phyloP scores from a whole-genome alignment of 1,139 yeast species.

The Hyphopichia fennica region DNA sequence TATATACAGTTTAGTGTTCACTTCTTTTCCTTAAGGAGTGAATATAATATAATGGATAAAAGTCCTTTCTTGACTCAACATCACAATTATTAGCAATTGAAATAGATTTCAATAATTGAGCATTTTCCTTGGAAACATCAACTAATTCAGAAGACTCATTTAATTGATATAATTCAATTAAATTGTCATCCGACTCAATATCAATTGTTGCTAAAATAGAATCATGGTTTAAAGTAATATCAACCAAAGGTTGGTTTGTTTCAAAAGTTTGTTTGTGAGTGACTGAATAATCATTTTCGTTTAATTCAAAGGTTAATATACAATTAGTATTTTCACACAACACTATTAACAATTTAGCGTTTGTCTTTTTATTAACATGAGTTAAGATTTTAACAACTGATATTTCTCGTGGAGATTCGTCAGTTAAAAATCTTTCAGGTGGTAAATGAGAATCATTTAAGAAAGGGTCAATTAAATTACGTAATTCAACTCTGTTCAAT shows the following conservation, averaged over 20 bases:
- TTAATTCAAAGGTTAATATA: conserved; percentile 43
- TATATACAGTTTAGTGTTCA: conserved; percentile 47
- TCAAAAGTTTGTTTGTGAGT: conserved; percentile 27
- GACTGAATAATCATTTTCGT: conserved; percentile 16
- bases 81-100: conserved; percentile 31
- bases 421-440: conserved; percentile 64
- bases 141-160: conserved; percentile 13
- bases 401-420: conserved; percentile 51
- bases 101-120: conserved; percentile 12
- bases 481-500: conserved; percentile 50
- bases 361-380: conserved; percentile 13
- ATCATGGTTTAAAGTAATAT: conserved; percentile 18
- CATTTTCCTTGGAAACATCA: conserved; percentile 5
- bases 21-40: conserved; percentile 77
- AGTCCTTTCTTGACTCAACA: conserved; percentile 39
- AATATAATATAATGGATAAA: conserved; percentile 65
- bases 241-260: conserved; percentile 24
- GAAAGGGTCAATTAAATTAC: conserved; percentile 47
- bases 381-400: conserved; percentile 51
- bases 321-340: conserved; percentile 59
- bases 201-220: conserved; percentile 50
- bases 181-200: conserved; percentile 30
- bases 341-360: conserved; percentile 37
- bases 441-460: conserved; percentile 62
- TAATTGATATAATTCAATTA: conserved; percentile 25